Conservation (phyloP, 441 rosid genomes). For the Euphorbia celastroides region DNA sequence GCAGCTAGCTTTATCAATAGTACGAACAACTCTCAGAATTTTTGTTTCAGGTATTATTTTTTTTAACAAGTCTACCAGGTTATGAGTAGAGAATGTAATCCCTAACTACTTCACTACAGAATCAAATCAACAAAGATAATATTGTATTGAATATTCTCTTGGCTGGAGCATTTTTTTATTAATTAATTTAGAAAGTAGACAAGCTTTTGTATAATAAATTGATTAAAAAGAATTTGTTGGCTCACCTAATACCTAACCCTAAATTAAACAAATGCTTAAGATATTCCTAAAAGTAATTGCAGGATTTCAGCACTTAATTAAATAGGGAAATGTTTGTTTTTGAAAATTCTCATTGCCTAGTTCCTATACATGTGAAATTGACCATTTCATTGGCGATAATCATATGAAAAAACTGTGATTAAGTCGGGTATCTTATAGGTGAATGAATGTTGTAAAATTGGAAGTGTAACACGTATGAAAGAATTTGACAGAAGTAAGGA, state of each 20-base stretch:
- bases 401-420: too few species aligned
- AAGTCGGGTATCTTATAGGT: too few species aligned
- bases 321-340: constrained; percentile 9
- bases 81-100: constrained; percentile 23
- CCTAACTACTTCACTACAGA: constrained; percentile 31
- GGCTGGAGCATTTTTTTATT: constrained; percentile 6
- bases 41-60: not conserved
- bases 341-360: not conserved
- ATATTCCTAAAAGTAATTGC: constrained; percentile 16
- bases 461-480: too few species aligned
- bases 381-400: too few species aligned
- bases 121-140: constrained; percentile 23
- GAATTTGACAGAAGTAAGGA: too few species aligned
- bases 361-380: not conserved
- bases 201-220: not conserved
- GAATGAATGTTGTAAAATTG: too few species aligned
- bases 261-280: constrained; percentile 3
- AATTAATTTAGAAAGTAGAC: not conserved
- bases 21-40: not conserved
- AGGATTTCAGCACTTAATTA: constrained; percentile 21
- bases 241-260: constrained; percentile 39
- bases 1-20: not conserved
- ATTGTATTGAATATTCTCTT: constrained; percentile 16
- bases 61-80: constrained; percentile 1
- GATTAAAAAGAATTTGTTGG: constrained; percentile 21